Evolutionary conservation across 129 eudicot genomes (phyloP).

Genomic region (Flaveria trinervia): DNA sequence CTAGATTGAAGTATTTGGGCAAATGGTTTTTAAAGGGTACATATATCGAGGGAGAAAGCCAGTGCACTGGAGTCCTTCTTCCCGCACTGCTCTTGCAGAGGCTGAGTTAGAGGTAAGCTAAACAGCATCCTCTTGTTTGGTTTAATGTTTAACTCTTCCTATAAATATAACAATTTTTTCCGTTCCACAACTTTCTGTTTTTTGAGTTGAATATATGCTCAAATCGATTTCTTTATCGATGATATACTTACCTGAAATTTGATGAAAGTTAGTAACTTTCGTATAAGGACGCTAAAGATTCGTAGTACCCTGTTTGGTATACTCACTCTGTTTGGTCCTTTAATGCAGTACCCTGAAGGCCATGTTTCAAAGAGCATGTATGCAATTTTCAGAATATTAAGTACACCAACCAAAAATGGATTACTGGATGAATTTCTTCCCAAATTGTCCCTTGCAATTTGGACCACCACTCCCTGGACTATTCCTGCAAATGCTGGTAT

Average conservation of each 20-base stretch:
- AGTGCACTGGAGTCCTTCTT: constrained; percentile 99
- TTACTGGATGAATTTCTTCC: constrained; percentile 67
- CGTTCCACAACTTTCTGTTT: no score
- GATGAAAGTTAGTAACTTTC: not conserved
- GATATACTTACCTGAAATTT: not conserved
- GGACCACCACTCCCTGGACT: constrained; percentile 99
- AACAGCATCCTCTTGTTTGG: constrained; percentile 15
- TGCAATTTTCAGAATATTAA: constrained; percentile 68
- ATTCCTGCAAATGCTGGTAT: constrained; percentile 97
- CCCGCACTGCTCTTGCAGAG: constrained; percentile 98
- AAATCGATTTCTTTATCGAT: no score
- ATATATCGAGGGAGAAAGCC: constrained; percentile 97
- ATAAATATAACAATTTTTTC: not conserved
- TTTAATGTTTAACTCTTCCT: constrained; percentile 9
- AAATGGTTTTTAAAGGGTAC: constrained; percentile 64
- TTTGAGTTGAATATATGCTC: no score
- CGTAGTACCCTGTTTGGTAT: no score
- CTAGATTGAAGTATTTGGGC: constrained; percentile 17
- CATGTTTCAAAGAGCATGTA: constrained; percentile 98
- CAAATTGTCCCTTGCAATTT: constrained; percentile 74
- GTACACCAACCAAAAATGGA: constrained; percentile 51
- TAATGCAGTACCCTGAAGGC: constrained; percentile 87
- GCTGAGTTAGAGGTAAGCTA: constrained; percentile 88
- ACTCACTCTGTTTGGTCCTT: constrained; percentile 2
- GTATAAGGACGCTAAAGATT: not conserved